These are phyloP conservation scores for Megacollybia marginata DNA, from an alignment of 768 basidiomycete species.

Conservation along the genomic window DNA sequence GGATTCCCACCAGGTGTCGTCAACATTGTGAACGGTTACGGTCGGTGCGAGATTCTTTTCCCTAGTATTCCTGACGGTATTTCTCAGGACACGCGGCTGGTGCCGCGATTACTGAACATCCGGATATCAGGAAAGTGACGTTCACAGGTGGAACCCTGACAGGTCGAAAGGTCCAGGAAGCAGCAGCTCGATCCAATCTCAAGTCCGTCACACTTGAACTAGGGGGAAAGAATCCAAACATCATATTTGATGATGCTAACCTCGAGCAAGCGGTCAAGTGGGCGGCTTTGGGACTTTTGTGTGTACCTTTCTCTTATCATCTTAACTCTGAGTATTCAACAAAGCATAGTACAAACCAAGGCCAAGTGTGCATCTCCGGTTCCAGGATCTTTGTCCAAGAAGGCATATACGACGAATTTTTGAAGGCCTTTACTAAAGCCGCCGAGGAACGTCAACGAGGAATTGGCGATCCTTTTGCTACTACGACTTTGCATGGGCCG, in stretches of 20 bases:
- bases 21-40: constrained; percentile 36
- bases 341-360: constrained; percentile 27
- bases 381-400: constrained; percentile 80
- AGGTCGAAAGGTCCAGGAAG: constrained; percentile 74
- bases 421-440: constrained; percentile 48
- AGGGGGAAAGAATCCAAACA: too few species aligned
- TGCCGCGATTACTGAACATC: constrained; percentile 59
- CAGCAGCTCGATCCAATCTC: constrained; percentile 72
- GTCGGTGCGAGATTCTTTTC: constrained; percentile 33
- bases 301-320: constrained; percentile 16
- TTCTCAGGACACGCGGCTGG: constrained; percentile 70
- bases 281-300: constrained; percentile 71
- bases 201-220: constrained; percentile 51
- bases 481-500: constrained; percentile 63
- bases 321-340: not conserved
- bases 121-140: constrained; percentile 66
- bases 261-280: constrained; percentile 67
- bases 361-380: constrained; percentile 78
- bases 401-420: constrained; percentile 72
- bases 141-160: constrained; percentile 83
- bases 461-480: constrained; percentile 65
- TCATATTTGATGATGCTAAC: constrained; percentile 65
- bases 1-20: constrained; percentile 70
- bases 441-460: constrained; percentile 40
- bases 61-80: too few species aligned